Conservation (phyloP, 208 protist species). For the Acanthamoeba polyphaga region DNA sequence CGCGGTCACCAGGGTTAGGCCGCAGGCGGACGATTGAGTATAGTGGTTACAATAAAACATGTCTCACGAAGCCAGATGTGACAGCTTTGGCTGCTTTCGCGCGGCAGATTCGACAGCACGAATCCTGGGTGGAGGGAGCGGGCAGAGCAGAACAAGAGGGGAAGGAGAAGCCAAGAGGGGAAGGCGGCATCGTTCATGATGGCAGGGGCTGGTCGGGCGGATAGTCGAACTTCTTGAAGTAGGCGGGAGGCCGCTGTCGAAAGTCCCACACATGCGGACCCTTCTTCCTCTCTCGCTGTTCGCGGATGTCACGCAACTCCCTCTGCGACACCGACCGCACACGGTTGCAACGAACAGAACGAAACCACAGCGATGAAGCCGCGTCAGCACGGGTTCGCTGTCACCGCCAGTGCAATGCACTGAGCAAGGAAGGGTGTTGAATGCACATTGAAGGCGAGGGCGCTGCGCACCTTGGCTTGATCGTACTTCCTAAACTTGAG, state of each 20-base stretch:
- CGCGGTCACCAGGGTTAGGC: too few relatives aligned
- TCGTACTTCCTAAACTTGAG: constrained; percentile 27
- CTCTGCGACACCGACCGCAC: background rate
- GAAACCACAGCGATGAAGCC: too few relatives aligned
- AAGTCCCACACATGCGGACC: constrained; percentile 44
- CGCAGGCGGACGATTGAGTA: too few relatives aligned
- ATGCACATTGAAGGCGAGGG: background rate
- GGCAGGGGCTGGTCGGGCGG: background rate
- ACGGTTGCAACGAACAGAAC: background rate
- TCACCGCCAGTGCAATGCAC: too few relatives aligned
- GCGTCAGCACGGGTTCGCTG: too few relatives aligned
- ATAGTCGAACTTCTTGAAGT: constrained; percentile 67
- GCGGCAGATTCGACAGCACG: too few relatives aligned
- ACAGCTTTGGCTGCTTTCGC: too few relatives aligned
- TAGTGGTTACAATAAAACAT: too few relatives aligned
- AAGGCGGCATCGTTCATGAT: background rate
- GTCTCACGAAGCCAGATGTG: too few relatives aligned
- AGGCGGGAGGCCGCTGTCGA: background rate
- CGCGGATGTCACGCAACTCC: background rate
- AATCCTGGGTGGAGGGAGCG: too few relatives aligned
- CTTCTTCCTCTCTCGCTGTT: constrained; percentile 14
- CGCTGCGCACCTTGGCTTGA: background rate
- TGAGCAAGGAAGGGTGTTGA: background rate
- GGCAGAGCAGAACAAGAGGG: background rate
- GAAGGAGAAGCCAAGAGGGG: background rate